phyloP scores from a whole-genome alignment of 2,329 filamentous ascomycete genomes.

The Westerdykella sp. region DNA sequence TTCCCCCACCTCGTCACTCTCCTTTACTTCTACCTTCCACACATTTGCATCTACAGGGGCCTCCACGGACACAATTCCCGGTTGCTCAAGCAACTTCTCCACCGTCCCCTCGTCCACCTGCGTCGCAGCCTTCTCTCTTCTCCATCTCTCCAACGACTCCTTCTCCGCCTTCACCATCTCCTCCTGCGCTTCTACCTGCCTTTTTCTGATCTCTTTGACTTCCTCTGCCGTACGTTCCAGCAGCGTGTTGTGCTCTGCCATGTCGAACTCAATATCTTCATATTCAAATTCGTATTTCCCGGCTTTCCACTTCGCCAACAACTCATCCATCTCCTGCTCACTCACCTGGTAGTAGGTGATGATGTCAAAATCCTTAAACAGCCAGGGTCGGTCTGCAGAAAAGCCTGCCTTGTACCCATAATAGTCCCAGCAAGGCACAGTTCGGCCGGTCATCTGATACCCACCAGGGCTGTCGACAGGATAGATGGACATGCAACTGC shows the following conservation, averaged over 20 bases:
- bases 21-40: slow-evolving; percentile 40
- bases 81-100: slow-evolving; percentile 44
- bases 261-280: slow-evolving; percentile 49
- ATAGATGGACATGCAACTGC: slow-evolving; percentile 50
- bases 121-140: slow-evolving; percentile 39
- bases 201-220: slow-evolving; percentile 41
- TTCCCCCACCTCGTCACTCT: slow-evolving; percentile 32
- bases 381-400: slow-evolving; percentile 43
- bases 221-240: slow-evolving; percentile 44
- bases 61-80: slow-evolving; percentile 34
- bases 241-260: slow-evolving; percentile 49
- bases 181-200: slow-evolving; percentile 45
- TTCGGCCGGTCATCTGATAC: slow-evolving; percentile 50
- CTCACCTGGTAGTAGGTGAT: slow-evolving; percentile 51
- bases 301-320: slow-evolving; percentile 45
- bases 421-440: slow-evolving; percentile 50
- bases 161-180: slow-evolving; percentile 45
- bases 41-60: slow-evolving; percentile 44
- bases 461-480: slow-evolving; percentile 53
- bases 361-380: slow-evolving; percentile 54
- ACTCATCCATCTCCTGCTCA: slow-evolving; percentile 46
- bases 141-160: slow-evolving; percentile 40
- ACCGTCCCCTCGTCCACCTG: slow-evolving; percentile 46
- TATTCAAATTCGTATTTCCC: slow-evolving; percentile 50
- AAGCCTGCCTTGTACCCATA: slow-evolving; percentile 49